Evolutionary conservation across 176 grass and related monocot genomes (phyloP).

Genomic region (Carex myosuroides): DNA sequence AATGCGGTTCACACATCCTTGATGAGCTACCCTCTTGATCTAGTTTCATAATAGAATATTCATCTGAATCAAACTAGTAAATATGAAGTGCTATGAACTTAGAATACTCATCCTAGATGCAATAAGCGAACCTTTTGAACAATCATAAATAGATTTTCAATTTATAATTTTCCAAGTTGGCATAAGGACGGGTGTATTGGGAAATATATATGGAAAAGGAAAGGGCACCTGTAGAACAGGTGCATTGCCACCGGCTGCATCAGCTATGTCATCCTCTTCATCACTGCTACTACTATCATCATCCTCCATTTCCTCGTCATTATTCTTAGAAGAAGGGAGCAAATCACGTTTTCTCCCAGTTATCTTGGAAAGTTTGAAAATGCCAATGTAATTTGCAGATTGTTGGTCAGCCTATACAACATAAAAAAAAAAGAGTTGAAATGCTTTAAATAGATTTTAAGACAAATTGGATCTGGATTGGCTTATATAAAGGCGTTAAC

Average conservation of each 20-base stretch:
- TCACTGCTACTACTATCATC: conserved; percentile 72
- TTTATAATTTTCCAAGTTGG: neutral
- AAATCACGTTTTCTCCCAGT: conserved; percentile 70
- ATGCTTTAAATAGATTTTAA: neutral
- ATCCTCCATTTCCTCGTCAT: conserved; percentile 50
- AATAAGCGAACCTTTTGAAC: neutral
- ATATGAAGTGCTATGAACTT: neutral
- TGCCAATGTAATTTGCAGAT: conserved; percentile 73
- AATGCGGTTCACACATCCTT: conserved; percentile 75
- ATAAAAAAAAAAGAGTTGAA: neutral
- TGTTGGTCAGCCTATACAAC: conserved; percentile 56
- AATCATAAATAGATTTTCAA: neutral
- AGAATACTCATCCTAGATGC: neutral
- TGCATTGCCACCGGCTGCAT: conserved; percentile 29
- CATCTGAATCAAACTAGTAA: neutral
- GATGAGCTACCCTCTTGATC: conserved; percentile 78
- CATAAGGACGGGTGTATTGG: neutral
- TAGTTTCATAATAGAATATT: conserved; percentile 29
- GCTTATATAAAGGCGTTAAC: neutral
- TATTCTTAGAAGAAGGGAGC: conserved; percentile 48
- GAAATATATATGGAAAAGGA: neutral
- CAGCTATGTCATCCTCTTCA: conserved; percentile 49
- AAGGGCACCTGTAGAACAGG: conserved; percentile 47
- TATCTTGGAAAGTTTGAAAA: conserved; percentile 88
- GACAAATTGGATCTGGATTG: neutral